These are phyloP conservation scores for Thymus mandschuricus DNA, from an alignment of 257 asterid genomes.

Conservation along the genomic window DNA sequence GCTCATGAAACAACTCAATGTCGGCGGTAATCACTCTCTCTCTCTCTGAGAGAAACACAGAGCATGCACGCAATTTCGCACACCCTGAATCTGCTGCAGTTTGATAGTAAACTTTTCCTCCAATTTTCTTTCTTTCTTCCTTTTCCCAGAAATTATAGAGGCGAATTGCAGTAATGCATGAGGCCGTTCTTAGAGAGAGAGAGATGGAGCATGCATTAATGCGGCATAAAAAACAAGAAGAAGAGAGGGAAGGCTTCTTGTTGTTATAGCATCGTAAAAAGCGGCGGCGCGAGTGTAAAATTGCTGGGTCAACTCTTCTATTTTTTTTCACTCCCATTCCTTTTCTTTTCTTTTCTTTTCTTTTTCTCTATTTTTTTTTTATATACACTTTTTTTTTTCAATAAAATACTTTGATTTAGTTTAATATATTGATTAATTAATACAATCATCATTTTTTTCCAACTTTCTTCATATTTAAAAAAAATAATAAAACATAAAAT, in stretches of 20 bases:
- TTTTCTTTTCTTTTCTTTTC: too few species aligned
- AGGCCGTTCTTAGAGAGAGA: neutral
- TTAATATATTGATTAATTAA: too few species aligned
- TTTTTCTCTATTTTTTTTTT: too few species aligned
- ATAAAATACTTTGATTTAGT: too few species aligned
- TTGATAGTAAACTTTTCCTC: too few species aligned
- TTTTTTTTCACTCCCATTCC: too few species aligned
- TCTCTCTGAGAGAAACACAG: neutral
- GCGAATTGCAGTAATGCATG: neutral
- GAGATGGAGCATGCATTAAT: constrained; percentile 19
- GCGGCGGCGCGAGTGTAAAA: neutral
- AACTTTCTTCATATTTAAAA: too few species aligned
- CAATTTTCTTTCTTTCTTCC: constrained; percentile 8
- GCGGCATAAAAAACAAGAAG: neutral
- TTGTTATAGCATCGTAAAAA: neutral
- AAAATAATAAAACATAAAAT: too few species aligned
- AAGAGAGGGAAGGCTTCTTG: neutral
- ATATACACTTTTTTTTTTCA: too few species aligned
- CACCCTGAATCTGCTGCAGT: too few species aligned
- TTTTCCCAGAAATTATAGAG: constrained; percentile 11
- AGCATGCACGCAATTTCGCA: neutral
- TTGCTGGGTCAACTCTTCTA: too few species aligned
- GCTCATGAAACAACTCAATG: constrained; percentile 5
- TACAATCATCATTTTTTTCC: too few species aligned
- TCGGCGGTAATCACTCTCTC: neutral